phyloP scores from a whole-genome alignment of 202 grass and related monocot genomes.

The Musa balbisiana region DNA sequence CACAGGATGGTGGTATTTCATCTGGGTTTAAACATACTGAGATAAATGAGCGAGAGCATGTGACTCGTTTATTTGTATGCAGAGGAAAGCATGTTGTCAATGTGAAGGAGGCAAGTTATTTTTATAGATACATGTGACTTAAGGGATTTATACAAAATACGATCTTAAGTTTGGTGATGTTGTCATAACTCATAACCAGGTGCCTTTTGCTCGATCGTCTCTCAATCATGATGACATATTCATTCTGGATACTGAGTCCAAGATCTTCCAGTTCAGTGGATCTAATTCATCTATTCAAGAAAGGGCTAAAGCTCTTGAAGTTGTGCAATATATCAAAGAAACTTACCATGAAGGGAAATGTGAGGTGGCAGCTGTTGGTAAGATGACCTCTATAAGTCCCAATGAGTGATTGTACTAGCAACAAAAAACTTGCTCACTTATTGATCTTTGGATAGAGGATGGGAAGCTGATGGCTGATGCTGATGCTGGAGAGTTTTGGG shows the following conservation, averaged over 20 bases:
- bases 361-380: slow-evolving; percentile 86
- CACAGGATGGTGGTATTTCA: slow-evolving; percentile 70
- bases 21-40: slow-evolving; percentile 81
- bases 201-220: slow-evolving; percentile 85
- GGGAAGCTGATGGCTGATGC: slow-evolving; percentile 92
- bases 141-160: slow-evolving; percentile 3
- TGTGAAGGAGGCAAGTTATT: slow-evolving; percentile 77
- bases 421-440: background rate
- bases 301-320: slow-evolving; percentile 98
- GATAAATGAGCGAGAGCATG: slow-evolving; percentile 60
- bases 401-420: background rate
- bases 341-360: slow-evolving; percentile 94
- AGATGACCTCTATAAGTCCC: slow-evolving; percentile 26
- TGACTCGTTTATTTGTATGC: slow-evolving; percentile 79
- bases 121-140: slow-evolving; percentile 7
- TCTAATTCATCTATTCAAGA: slow-evolving; percentile 98
- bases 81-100: slow-evolving; percentile 96
- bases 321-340: slow-evolving; percentile 97
- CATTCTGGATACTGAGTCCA: slow-evolving; percentile 90
- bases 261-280: slow-evolving; percentile 99
- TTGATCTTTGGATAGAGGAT: slow-evolving; percentile 46
- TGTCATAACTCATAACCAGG: slow-evolving; percentile 31
- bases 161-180: background rate
- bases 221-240: slow-evolving; percentile 99
- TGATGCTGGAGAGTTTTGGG: slow-evolving; percentile 95